These are phyloP conservation scores for Carex parvula DNA, from an alignment of 176 grass and related monocot genomes.

Conservation along the genomic window DNA sequence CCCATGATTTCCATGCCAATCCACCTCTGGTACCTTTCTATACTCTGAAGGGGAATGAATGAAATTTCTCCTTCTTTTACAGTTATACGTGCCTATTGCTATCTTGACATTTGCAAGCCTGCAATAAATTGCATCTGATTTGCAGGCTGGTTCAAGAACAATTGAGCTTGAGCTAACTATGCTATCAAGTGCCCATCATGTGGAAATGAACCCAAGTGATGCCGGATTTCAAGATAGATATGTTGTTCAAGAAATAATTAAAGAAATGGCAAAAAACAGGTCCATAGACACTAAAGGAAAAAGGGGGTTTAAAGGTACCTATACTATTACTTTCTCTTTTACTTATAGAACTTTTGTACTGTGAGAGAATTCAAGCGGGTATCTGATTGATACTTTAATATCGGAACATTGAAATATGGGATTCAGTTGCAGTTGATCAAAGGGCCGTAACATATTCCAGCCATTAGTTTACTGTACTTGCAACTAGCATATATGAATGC, in stretches of 20 bases:
- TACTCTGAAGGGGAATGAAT: background rate
- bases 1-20: too few relatives aligned
- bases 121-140: background rate
- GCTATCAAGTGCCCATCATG: conserved; percentile 74
- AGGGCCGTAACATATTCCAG: background rate
- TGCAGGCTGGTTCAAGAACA: conserved; percentile 71
- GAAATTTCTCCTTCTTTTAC: conserved; percentile 4
- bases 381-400: background rate
- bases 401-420: background rate
- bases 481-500: background rate
- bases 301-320: conserved; percentile 82
- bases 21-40: background rate
- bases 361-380: background rate
- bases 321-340: background rate
- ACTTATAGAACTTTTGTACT: background rate
- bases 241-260: conserved; percentile 98
- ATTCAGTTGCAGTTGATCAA: background rate
- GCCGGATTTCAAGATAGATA: conserved; percentile 96
- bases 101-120: conserved; percentile 8
- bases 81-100: background rate
- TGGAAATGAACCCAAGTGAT: conserved; percentile 97
- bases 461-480: background rate
- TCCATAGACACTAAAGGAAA: conserved; percentile 89
- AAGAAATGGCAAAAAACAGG: conserved; percentile 94
- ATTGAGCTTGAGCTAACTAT: conserved; percentile 77